Evolutionary conservation across 257 asterid genomes (phyloP).

Genomic region (Buddleja alternifolia): DNA sequence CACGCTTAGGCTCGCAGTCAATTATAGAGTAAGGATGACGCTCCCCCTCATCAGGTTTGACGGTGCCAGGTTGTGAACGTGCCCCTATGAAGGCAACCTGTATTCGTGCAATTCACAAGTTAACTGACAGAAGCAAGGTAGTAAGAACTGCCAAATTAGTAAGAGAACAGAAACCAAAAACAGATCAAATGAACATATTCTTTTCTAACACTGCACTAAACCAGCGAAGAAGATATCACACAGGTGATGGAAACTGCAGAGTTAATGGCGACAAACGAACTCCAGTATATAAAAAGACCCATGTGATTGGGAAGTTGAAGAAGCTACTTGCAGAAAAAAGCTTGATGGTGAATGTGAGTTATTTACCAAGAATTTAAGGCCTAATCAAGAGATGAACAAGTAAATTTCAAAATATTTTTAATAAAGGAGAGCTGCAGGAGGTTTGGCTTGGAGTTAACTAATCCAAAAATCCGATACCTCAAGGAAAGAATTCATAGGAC

Average conservation of each 20-base stretch:
- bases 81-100: slow-evolving; percentile 80
- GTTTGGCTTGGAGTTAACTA: neutral
- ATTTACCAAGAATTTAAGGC: neutral
- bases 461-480: too few species aligned
- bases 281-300: too few species aligned
- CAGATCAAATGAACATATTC: neutral
- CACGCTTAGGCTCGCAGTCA: slow-evolving; percentile 72
- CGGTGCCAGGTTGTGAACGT: slow-evolving; percentile 97
- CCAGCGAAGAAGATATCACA: neutral
- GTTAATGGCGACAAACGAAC: neutral
- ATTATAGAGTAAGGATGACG: neutral
- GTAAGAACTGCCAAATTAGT: neutral
- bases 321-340: too few species aligned
- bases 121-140: neutral
- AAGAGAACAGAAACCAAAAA: neutral
- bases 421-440: neutral
- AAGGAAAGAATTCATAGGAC: neutral
- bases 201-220: neutral
- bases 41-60: slow-evolving; percentile 65
- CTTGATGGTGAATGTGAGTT: too few species aligned
- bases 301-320: too few species aligned
- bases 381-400: neutral
- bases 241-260: neutral
- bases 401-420: neutral
- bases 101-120: slow-evolving; percentile 2